Base-by-base conservation (phyloP, 2,329 filamentous ascomycete species). In the Penicillium sp. region DNA sequence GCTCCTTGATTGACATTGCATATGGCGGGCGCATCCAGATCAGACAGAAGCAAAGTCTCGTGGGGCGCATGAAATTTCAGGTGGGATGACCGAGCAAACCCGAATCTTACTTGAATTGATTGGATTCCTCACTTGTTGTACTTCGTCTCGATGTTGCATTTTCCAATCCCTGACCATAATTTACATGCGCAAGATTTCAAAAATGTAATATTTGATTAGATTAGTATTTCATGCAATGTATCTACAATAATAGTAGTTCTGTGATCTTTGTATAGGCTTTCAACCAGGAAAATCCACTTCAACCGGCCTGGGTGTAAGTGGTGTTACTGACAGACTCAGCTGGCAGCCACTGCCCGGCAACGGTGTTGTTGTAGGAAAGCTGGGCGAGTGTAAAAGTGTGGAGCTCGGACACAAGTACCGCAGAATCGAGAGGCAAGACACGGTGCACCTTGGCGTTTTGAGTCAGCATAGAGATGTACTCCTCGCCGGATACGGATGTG, bases 361-460 rank as follows among this genome's bases (percentile, higher is more conserved):
- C 26, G 38, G 59, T 64, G 45, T 64, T 64, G 13, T 59, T 64
- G 24, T 64, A 64, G 2, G 55, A 49, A 22, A 64, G 37, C 10
- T 64, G 62, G 8, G 62, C 62, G 24, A 64, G 51, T 7, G 62
- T 59, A 22, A 64, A 64, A 0, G 62, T 64, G 45, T 64, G 35
- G n/a, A 64, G 62, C 45, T 64, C 62, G 7, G 62, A 64, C 2
- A 64, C 59, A n/a, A 64, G 13, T n/a, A 64, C 56, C 13, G 62
- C 61, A 10, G 15, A 6, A 51, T 61, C 30, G 40, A 64, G 12
- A n/a, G 59, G 56, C 44, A 64, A 17, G 37, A 64, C 22, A 40
- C 62, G 62, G 55, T 61, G 62, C 13, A 61, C 59, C 56, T 53
- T 64, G 15, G 62, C 62, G 15, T 64, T 64, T 38, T 64, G 62